phyloP scores from a whole-genome alignment of 768 basidiomycete genomes.

The Tricholomella constricta region DNA sequence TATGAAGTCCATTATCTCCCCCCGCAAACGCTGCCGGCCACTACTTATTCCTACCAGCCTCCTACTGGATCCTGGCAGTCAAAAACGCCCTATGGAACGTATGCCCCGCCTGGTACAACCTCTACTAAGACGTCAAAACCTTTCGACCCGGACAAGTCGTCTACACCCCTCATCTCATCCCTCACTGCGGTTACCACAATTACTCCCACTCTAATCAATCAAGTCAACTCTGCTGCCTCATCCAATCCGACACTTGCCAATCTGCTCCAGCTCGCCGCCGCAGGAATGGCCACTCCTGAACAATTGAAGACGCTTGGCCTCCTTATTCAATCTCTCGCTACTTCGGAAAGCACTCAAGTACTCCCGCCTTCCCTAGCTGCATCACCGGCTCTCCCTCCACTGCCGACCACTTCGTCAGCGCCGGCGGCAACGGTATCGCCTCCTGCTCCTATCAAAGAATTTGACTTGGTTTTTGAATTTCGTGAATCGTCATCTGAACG shows the following conservation, averaged over 20 bases:
- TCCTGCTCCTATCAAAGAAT: slow-evolving; percentile 49
- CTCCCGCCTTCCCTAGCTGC: slow-evolving; percentile 11
- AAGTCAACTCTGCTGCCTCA: slow-evolving; percentile 67
- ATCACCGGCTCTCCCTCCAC: slow-evolving; percentile 5
- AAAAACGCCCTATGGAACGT: slow-evolving; percentile 26
- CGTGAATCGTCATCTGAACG: slow-evolving; percentile 61
- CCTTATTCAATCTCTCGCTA: slow-evolving; percentile 70
- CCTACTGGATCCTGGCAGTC: slow-evolving; percentile 29
- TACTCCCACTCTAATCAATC: slow-evolving; percentile 57
- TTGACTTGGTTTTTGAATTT: slow-evolving; percentile 75
- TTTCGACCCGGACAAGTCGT: slow-evolving; percentile 8
- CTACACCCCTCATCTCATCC: slow-evolving; percentile 48
- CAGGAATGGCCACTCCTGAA: slow-evolving; percentile 59
- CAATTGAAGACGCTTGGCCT: slow-evolving; percentile 69
- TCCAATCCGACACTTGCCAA: slow-evolving; percentile 70
- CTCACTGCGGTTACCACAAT: slow-evolving; percentile 48
- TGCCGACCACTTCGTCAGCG: slow-evolving; percentile 13
- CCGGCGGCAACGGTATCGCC: slow-evolving; percentile 11
- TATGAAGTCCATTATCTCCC: slow-evolving; percentile 75
- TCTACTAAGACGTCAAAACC: slow-evolving; percentile 1
- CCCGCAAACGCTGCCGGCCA: slow-evolving; percentile 20
- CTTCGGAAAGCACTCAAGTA: slow-evolving; percentile 23
- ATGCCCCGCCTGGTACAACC: slow-evolving; percentile 8
- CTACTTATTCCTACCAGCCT: slow-evolving; percentile 23
- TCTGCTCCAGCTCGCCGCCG: slow-evolving; percentile 64